Percentiles rank a stretch among this genome's conserved stretches.
Conservation (phyloP, 495 filamentous ascomycete species). For the Neurospora sp. region DNA sequence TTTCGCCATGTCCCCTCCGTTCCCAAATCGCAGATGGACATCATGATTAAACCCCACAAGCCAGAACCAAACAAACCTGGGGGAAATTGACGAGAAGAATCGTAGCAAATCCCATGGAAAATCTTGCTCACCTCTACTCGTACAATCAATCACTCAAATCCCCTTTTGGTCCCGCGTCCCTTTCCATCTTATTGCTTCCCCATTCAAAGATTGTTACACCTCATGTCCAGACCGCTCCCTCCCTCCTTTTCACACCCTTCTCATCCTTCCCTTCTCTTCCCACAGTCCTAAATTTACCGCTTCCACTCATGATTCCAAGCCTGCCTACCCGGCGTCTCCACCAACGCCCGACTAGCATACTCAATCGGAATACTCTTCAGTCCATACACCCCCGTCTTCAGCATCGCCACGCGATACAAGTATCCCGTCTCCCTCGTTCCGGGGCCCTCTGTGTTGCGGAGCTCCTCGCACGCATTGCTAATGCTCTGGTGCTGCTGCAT, state of each 20-base stretch:
- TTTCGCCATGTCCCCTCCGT: neutral
- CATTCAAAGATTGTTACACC: neutral
- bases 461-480: constrained; percentile 67
- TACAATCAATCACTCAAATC: neutral
- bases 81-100: neutral
- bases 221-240: neutral
- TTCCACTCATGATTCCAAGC: constrained; percentile 75
- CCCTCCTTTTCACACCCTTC: neutral
- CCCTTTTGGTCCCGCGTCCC: neutral
- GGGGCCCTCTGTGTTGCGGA: constrained; percentile 56
- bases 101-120: neutral
- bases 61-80: neutral
- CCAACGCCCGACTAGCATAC: constrained; percentile 67
- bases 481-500: constrained; percentile 69
- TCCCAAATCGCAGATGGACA: neutral
- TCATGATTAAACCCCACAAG: neutral
- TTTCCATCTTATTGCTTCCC: neutral
- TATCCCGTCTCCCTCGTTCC: constrained; percentile 55
- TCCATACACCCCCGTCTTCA: constrained; percentile 68
- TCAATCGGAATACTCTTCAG: constrained; percentile 65
- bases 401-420: constrained; percentile 74
- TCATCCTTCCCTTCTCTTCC: neutral
- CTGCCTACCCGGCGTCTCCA: constrained; percentile 58
- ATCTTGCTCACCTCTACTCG: neutral
- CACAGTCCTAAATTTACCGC: constrained; percentile 9